Evolutionary conservation across 805 yeast species (phyloP), one percentile per base, ranked within the genome.

Genomic region (Isabelozyma pseudorhagii): DNA sequence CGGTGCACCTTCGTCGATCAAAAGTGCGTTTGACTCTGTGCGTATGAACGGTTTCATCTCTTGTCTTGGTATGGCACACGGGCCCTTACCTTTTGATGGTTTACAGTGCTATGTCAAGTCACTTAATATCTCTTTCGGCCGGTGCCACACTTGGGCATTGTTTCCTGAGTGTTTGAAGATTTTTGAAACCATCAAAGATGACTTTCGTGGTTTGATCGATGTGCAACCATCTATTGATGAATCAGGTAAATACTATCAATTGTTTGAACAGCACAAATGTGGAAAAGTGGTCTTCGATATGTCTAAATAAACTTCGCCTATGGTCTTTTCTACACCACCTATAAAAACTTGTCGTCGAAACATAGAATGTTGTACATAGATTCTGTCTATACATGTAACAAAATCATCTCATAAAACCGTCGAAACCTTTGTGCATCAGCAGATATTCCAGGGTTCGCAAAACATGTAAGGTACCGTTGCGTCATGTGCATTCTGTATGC

Each of bases 11-110:
- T 61, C 75, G 1, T 85, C 87, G 0, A 63, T 82, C 51, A 68
- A 68, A 49, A 63, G 75, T 2, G 83, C 81, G 0, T 83, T 76
- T 56, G 80, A 80, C 41, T 62, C 73, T 38, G 83, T 81, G 2
- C 75, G 87, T 48, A 69, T 81, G 44, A 82, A 81, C 36, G 87
- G 87, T 5, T 77, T 79, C 46, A 78, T 83, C 44, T 72, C 79
- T 9, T 78, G 84, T 0, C 69, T 83, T 21, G 88, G 88, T 2
- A 82, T 82, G 73, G 83, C 81, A 18, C 85, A 81, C 51, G 84
- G 75, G 4, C 73, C 71, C 0, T 59, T 83, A 8, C 86, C 87
- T 5, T 79, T 83, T 58, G 67, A 70, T 44, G 86, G 84, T 0
- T 63, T 81, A 31, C 83, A 83, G 46, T 80, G 84, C 50, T 83